phyloP scores from a whole-genome alignment of 139 green algal genomes.

The Micractinium conductrix region DNA sequence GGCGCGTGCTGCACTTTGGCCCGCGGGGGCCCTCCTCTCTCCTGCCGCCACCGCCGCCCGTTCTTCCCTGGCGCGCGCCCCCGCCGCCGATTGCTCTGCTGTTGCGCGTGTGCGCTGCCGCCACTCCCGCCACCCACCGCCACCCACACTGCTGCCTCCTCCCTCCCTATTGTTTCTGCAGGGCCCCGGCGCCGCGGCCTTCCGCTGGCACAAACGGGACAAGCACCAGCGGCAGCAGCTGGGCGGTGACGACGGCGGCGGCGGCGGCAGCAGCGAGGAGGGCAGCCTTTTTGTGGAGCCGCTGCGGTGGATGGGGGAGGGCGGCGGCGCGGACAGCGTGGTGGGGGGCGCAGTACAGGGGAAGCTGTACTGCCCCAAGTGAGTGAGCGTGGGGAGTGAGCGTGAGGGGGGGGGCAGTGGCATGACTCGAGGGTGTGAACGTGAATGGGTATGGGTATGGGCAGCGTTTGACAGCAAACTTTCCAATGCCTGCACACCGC shows the following conservation, averaged over 20 bases:
- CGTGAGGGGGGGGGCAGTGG: neutral
- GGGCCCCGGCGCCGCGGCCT: conserved; percentile 45
- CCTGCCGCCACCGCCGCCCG: neutral
- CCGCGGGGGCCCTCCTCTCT: too few relatives aligned
- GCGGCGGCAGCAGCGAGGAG: conserved; percentile 23
- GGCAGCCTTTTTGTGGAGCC: conserved; percentile 83
- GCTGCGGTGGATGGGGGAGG: conserved; percentile 81
- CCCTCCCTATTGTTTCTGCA: neutral
- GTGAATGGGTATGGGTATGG: neutral
- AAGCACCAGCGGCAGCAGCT: conserved; percentile 23
- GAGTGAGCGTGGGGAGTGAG: neutral
- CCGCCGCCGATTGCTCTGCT: too few relatives aligned
- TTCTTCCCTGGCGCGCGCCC: neutral
- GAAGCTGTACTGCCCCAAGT: conserved; percentile 87
- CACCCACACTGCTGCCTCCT: neutral
- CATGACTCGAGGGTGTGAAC: neutral
- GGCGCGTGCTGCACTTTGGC: neutral
- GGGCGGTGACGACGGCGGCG: neutral
- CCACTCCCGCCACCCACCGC: too few relatives aligned
- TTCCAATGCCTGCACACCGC: neutral
- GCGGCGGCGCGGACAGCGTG: conserved; percentile 17
- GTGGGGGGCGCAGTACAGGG: conserved; percentile 65
- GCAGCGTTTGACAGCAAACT: neutral
- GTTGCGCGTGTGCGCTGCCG: too few relatives aligned
- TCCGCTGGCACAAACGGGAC: conserved; percentile 48